Percentiles rank a stretch among this genome's conserved stretches.
phyloP scores from a whole-genome alignment of 441 rosid genomes.

The Pelargonium exstipulatum region DNA sequence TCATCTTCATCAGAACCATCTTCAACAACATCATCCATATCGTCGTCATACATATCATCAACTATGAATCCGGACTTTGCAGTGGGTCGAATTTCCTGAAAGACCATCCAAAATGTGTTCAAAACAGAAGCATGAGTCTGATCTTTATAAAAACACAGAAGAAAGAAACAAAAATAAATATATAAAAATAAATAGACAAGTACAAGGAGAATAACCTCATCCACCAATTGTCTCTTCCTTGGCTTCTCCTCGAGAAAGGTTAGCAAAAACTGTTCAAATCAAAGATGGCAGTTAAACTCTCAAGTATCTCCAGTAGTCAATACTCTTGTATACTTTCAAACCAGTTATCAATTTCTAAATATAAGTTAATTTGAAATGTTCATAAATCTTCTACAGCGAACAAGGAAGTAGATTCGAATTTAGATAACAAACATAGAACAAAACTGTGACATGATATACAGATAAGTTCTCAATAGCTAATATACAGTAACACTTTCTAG shows the following conservation, averaged over 20 bases:
- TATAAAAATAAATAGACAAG: conserved; percentile 13
- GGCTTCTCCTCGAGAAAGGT: conserved; percentile 60
- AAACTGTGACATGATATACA: not conserved
- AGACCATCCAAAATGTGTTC: conserved; percentile 15
- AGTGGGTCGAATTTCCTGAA: conserved; percentile 38
- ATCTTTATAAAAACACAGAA: not conserved
- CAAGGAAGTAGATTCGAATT: not conserved
- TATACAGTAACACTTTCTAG: too few species aligned
- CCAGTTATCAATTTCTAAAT: not conserved
- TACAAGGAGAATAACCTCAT: conserved; percentile 44
- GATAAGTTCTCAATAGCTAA: not conserved
- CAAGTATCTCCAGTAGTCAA: not conserved
- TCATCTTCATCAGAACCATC: conserved; percentile 44
- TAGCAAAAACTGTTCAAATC: conserved; percentile 52
- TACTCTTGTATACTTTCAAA: not conserved
- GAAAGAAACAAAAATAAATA: conserved; percentile 8
- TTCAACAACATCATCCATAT: conserved; percentile 35
- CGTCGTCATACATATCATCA: conserved; percentile 41
- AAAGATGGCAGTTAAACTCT: conserved; percentile 12
- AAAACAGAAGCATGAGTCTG: conserved; percentile 13
- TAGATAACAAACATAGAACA: not conserved
- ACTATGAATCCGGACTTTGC: conserved; percentile 54
- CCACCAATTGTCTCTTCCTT: conserved; percentile 36
- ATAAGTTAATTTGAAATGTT: not conserved
- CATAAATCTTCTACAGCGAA: not conserved